Percentiles rank a stretch among this genome's conserved stretches.
These are phyloP conservation scores for Clitopilus hobsonii DNA, from an alignment of 768 basidiomycete genomes.

Conservation along the genomic window DNA sequence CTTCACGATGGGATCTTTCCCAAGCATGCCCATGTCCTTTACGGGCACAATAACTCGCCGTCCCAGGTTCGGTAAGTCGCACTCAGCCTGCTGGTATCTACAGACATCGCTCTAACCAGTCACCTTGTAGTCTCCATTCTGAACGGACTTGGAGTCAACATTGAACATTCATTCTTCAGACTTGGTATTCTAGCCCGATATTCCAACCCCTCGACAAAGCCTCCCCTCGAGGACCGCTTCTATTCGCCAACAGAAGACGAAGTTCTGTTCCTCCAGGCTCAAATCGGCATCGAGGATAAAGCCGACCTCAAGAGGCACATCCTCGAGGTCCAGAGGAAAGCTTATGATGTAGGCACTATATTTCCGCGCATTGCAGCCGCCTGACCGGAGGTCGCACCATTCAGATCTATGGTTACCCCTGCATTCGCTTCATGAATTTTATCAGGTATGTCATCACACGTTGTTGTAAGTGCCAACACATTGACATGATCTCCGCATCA, in stretches of 20 bases:
- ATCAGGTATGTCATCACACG: conserved; percentile 13
- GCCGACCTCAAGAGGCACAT: conserved; percentile 26
- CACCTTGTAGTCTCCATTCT: too few species aligned
- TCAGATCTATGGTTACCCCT: conserved; percentile 26
- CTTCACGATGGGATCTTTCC: not conserved
- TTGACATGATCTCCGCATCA: not conserved
- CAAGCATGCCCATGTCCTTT: not conserved
- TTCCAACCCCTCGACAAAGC: conserved; percentile 9
- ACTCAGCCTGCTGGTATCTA: not conserved
- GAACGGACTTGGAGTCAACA: not conserved
- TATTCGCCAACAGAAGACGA: conserved; percentile 19
- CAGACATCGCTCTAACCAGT: too few species aligned
- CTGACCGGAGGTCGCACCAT: not conserved
- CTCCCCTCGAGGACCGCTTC: conserved; percentile 15
- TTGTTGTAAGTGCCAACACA: not conserved
- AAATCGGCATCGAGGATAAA: conserved; percentile 25
- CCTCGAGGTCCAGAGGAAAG: conserved; percentile 23
- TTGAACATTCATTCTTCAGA: not conserved
- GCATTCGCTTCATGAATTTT: conserved; percentile 25
- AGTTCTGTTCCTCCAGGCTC: conserved; percentile 20
- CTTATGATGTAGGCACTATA: conserved; percentile 17
- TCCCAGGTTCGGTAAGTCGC: conserved; percentile 1
- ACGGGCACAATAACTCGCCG: not conserved
- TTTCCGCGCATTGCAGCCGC: not conserved
- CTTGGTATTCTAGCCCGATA: conserved; percentile 1